Percentiles rank a stretch among this genome's conserved stretches.
Evolutionary conservation across 2,329 filamentous ascomycete species (phyloP).

Genomic region (Aspergillus ochraceoroseus): DNA sequence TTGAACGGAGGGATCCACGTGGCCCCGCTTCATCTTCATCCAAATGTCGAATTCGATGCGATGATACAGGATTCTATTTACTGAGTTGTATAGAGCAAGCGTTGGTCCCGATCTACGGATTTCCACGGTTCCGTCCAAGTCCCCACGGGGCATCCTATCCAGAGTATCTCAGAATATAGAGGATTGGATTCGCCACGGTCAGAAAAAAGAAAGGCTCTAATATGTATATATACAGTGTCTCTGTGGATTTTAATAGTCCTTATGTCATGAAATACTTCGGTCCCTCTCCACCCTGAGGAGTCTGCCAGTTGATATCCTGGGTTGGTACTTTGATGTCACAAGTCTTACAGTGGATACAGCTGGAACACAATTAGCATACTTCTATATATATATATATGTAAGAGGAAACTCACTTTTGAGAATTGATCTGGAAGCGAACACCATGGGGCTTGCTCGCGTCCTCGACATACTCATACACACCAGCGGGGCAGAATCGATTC

Average conservation of each 20-base stretch:
- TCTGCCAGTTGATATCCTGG: conserved; percentile 97
- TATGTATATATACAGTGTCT: too few species aligned
- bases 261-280: conserved; percentile 61
- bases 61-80: too few species aligned
- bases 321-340: conserved; percentile 97
- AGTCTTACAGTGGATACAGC: conserved; percentile 99
- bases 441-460: conserved; percentile 80
- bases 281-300: conserved; percentile 82
- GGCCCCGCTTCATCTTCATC: conserved; percentile 22
- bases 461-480: conserved; percentile 97
- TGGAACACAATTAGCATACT: conserved; percentile 39
- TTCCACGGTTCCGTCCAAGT: too few species aligned
- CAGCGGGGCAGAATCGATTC: conserved; percentile 94
- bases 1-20: conserved; percentile 27
- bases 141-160: too few species aligned
- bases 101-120: too few species aligned
- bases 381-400: background rate
- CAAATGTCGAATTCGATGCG: too few species aligned
- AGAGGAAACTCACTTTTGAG: conserved; percentile 74
- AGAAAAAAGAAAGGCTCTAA: too few species aligned
- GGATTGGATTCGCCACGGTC: too few species aligned
- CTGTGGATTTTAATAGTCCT: too few species aligned
- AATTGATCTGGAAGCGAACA: conserved; percentile 94
- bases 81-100: too few species aligned
- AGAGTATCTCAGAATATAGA: too few species aligned